Percentiles rank a stretch among this genome's conserved stretches.
Conservation (phyloP, 441 rosid genomes). For the Mallotus repandus region DNA sequence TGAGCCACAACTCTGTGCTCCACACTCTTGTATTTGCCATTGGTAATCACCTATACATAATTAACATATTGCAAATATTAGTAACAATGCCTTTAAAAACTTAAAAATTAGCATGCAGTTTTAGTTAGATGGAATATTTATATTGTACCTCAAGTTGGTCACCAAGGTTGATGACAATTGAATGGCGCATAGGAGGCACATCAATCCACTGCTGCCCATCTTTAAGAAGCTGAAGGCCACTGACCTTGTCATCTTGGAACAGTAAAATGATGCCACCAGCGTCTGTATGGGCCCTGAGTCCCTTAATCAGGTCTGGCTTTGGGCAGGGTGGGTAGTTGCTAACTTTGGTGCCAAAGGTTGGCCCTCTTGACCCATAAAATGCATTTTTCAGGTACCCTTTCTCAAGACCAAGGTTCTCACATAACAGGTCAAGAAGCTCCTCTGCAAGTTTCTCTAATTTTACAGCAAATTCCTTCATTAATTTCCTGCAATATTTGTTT, state of each 20-base stretch:
- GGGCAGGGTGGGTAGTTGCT: slow-evolving; percentile 97
- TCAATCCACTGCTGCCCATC: slow-evolving; percentile 76
- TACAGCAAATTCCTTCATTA: slow-evolving; percentile 69
- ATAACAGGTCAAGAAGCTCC: slow-evolving; percentile 66
- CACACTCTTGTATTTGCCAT: slow-evolving; percentile 90
- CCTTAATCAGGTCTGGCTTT: slow-evolving; percentile 81
- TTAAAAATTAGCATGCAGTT: too few relatives aligned
- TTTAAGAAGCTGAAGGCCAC: slow-evolving; percentile 94
- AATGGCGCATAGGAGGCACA: slow-evolving; percentile 91
- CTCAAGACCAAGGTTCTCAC: slow-evolving; percentile 85
- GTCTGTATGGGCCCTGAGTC: slow-evolving; percentile 90
- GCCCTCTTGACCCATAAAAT: slow-evolving; percentile 63
- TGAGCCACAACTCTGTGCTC: slow-evolving; percentile 82
- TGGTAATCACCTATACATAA: slow-evolving; percentile 66
- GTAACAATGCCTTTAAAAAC: too few relatives aligned
- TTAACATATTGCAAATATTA: too few relatives aligned
- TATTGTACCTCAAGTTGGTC: slow-evolving; percentile 81
- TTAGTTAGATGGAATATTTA: background rate
- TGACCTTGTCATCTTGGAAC: slow-evolving; percentile 79
- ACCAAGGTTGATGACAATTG: slow-evolving; percentile 89
- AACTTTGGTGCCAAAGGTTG: slow-evolving; percentile 87
- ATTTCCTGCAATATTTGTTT: slow-evolving; percentile 38
- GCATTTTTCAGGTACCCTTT: slow-evolving; percentile 75
- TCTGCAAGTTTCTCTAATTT: slow-evolving; percentile 82
- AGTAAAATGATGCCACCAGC: slow-evolving; percentile 90